Conservation (phyloP, 176 grass and related monocot species). For the Oryza nivara region DNA sequence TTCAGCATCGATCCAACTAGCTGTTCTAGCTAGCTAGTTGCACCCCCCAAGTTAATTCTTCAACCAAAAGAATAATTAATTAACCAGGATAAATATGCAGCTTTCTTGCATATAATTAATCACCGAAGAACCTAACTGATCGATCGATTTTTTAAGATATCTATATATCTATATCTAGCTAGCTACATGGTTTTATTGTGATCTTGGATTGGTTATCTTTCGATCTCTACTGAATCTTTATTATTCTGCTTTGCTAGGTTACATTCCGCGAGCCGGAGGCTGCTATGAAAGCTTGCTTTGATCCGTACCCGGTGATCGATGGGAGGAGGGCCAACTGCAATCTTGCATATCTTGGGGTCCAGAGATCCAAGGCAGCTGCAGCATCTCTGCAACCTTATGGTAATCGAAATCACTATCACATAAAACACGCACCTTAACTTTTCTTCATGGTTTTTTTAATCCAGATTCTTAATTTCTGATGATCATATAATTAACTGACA, state of each 20-base stretch:
- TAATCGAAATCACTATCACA: conserved; percentile 5
- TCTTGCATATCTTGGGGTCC: conserved; percentile 48
- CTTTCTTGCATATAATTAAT: neutral
- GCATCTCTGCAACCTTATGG: conserved; percentile 44
- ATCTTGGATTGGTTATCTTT: neutral
- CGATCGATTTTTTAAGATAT: neutral
- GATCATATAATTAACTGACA: neutral
- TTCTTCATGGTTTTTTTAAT: neutral
- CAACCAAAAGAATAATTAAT: neutral
- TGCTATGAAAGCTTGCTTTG: conserved; percentile 50
- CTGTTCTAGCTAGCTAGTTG: neutral
- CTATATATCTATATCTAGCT: neutral
- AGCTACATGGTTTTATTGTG: neutral
- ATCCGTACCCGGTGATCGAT: conserved; percentile 56
- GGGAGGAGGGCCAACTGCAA: conserved; percentile 66
- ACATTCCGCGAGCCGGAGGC: conserved; percentile 60
- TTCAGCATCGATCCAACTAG: neutral
- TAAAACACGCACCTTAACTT: neutral
- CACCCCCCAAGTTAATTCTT: neutral
- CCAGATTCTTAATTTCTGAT: neutral
- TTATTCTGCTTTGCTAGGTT: conserved; percentile 22
- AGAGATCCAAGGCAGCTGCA: conserved; percentile 45
- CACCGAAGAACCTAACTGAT: neutral
- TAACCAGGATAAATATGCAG: neutral
- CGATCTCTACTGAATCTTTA: neutral